Percentiles rank a stretch among this genome's conserved stretches.
These are phyloP conservation scores for Cydonia oblonga DNA, from an alignment of 331 rosid genomes.

Conservation along the genomic window DNA sequence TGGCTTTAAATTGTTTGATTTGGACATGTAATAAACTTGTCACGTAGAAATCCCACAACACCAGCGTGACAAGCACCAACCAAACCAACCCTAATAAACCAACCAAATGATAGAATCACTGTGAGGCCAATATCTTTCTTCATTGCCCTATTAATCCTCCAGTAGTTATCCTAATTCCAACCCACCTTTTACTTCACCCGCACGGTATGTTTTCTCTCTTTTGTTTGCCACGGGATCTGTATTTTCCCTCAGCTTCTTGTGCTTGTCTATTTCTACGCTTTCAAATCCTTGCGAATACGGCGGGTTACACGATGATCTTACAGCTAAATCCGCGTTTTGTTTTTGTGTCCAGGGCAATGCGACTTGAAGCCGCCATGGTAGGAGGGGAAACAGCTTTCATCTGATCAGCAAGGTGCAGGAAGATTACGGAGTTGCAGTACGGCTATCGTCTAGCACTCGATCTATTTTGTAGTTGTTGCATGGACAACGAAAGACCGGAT, in stretches of 20 bases:
- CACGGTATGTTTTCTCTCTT: constrained; percentile 13
- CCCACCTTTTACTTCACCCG: constrained; percentile 12
- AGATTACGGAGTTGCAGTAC: no score
- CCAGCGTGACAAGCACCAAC: constrained; percentile 71
- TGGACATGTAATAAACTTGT: constrained; percentile 1
- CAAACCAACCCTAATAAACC: constrained; percentile 48
- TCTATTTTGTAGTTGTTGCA: no score
- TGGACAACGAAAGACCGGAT: constrained; percentile 6
- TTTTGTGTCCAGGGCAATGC: background rate
- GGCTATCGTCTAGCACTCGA: no score
- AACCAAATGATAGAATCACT: constrained; percentile 37
- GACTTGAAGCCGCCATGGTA: background rate
- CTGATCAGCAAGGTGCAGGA: background rate
- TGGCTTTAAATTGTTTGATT: background rate
- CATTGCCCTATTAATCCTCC: constrained; percentile 7
- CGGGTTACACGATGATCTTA: constrained; percentile 29
- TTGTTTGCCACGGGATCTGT: constrained; percentile 27
- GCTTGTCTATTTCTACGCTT: constrained; percentile 10
- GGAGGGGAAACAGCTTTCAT: constrained; percentile 4
- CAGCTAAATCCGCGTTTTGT: constrained; percentile 1
- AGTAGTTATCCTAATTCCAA: background rate
- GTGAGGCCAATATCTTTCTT: constrained; percentile 47
- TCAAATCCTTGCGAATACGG: constrained; percentile 16
- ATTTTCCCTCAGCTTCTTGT: background rate
- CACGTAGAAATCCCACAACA: constrained; percentile 34